A percentile compares a stretch with the other conserved stretches of the same genome.
These are phyloP conservation scores for Spizellomyces sp. DNA, from an alignment of 192 early-diverging fungal genomes.

Conservation along the genomic window DNA sequence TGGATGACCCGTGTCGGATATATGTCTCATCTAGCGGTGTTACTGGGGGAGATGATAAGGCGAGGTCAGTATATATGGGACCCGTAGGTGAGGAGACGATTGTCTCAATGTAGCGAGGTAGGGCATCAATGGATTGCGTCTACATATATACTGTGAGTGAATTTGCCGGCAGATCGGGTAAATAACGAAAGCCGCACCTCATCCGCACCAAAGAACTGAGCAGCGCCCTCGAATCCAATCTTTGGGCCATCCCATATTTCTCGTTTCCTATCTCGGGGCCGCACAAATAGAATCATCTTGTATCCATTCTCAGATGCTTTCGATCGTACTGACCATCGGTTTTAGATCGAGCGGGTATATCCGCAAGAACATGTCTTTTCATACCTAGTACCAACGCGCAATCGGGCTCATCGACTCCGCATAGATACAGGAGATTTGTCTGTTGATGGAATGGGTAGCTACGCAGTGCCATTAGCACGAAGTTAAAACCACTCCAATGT, in stretches of 20 bases:
- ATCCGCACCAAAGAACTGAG: conserved; percentile 80
- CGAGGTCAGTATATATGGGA: conserved; percentile 41
- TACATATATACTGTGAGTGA: not conserved
- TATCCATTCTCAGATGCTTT: conserved; percentile 57
- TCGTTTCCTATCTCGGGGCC: conserved; percentile 68
- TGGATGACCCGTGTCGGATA: not conserved
- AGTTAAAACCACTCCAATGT: not conserved
- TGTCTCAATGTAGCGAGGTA: conserved; percentile 27
- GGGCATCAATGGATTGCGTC: conserved; percentile 37
- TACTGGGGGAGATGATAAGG: not conserved
- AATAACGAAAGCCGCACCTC: conserved; percentile 50
- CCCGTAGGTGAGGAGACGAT: conserved; percentile 12
- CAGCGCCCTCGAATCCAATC: conserved; percentile 77
- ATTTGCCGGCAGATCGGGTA: not conserved
- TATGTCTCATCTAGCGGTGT: conserved; percentile 18
- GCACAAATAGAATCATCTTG: conserved; percentile 86
- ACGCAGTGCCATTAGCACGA: not conserved
- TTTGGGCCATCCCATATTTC: conserved; percentile 94
- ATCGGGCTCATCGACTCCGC: conserved; percentile 93
- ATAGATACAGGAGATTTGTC: conserved; percentile 87
- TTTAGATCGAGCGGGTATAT: not conserved
- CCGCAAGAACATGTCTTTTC: not conserved
- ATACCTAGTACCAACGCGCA: conserved; percentile 50
- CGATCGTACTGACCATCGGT: conserved; percentile 49
- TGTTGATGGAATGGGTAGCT: conserved; percentile 92